Evolutionary conservation across 352 stramenopile species (phyloP).

Genomic region (Globisporangium carolinianum): DNA sequence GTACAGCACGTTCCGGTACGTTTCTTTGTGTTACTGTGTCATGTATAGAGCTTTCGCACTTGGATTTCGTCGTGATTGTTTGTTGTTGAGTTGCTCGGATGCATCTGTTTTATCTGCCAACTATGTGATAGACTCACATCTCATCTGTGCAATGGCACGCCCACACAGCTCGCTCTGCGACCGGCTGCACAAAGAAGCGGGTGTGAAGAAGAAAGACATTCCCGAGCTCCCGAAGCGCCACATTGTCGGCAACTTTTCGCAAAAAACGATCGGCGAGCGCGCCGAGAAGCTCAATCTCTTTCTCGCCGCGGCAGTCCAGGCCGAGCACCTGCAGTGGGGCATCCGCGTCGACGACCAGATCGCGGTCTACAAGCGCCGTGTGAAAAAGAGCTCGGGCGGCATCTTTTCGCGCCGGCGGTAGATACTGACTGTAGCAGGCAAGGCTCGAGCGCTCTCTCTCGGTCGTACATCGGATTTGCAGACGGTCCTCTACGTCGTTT

Average conservation of each 20-base stretch:
- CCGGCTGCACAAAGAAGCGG: slow-evolving; percentile 79
- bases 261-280: slow-evolving; percentile 74
- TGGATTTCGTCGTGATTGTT: too few relatives aligned
- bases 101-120: too few relatives aligned
- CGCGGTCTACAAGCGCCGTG: slow-evolving; percentile 84
- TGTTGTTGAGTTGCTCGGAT: too few relatives aligned
- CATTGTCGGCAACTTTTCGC: slow-evolving; percentile 78
- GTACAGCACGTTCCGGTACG: slow-evolving; percentile 84
- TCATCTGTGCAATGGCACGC: too few relatives aligned
- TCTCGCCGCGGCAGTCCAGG: slow-evolving; percentile 60
- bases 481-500: too few relatives aligned
- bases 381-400: slow-evolving; percentile 46
- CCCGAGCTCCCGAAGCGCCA: slow-evolving; percentile 79
- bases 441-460: too few relatives aligned
- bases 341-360: slow-evolving; percentile 86
- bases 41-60: too few relatives aligned
- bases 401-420: slow-evolving; percentile 74
- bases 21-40: slow-evolving; percentile 1
- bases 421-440: slow-evolving; percentile 3
- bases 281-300: slow-evolving; percentile 86
- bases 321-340: slow-evolving; percentile 83
- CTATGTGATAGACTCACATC: too few relatives aligned
- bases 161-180: slow-evolving; percentile 61
- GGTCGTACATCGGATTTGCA: too few relatives aligned
- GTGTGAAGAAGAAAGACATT: slow-evolving; percentile 79